Evolutionary conservation across 2,329 filamentous ascomycete genomes (phyloP), one percentile per base, ranked within the genome.

Genomic region (Aspergillus ustus): DNA sequence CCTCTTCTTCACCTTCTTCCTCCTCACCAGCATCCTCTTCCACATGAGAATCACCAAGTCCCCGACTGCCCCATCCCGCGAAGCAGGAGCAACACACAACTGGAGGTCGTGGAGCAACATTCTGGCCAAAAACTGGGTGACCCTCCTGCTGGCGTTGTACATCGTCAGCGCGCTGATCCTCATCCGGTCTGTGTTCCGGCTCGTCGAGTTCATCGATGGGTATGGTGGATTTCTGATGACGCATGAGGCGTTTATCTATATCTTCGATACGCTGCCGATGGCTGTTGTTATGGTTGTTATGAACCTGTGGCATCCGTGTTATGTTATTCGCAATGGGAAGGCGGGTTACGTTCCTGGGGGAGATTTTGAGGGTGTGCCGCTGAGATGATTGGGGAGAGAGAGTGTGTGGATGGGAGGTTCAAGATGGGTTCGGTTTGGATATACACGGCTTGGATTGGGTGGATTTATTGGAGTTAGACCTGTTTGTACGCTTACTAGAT

Each of bases 1-100:
- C 25, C 44, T 85, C 46, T 80, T 85, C 59, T 88, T 89, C 63
- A 79, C 78, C 22, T 73, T 87, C 40, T 89, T 89, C 67, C 72
- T 84, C 40, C 59, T 80, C 4, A 80, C 81, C 1, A 78, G 83
- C 0, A 65, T 78, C 2, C 61, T 83, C 0, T 87, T 87, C 73
- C 81, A 88, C 64, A 55, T 65, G 2, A 76, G 82, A 3, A 76
- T 85, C 13, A 61, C 50, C 3, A 68, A 66, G 4, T 46, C 65
- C 2, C 77, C 77, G 0, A 77, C 73, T 20, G 56, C 65, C 48
- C 60, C 28, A 1, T 66, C 70, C 0, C n/a, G 11, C 4, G 37
- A 59, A 17, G 28, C 22, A 9, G 6, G 11, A 25, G 25, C 4
- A 25, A 25, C 25, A 52, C 1, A 7, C 20, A 2, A 34, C n/a